These are phyloP conservation scores for Elaphomyces granulatus DNA, from an alignment of 495 filamentous ascomycete genomes.

Conservation along the genomic window DNA sequence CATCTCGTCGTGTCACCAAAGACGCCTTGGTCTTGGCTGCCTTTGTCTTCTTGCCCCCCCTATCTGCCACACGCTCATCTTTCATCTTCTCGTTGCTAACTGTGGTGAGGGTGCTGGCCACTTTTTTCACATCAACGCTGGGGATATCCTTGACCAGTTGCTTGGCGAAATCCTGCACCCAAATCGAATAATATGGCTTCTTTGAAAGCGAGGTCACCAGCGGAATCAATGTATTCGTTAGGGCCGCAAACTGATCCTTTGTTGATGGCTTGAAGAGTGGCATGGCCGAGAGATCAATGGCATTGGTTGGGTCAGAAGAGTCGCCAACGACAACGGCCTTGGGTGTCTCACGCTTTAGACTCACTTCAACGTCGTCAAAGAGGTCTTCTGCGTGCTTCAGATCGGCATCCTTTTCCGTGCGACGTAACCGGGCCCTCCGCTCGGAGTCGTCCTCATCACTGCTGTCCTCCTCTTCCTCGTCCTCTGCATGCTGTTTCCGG, in stretches of 20 bases:
- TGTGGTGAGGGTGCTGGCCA: constrained; percentile 67
- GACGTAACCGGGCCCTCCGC: constrained; percentile 54
- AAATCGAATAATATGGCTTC: constrained; percentile 79
- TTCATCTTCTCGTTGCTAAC: constrained; percentile 97
- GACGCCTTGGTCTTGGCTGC: constrained; percentile 85
- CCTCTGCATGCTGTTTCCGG: constrained; percentile 27
- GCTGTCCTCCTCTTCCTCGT: constrained; percentile 39
- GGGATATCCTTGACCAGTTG: constrained; percentile 75
- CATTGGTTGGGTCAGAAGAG: constrained; percentile 53
- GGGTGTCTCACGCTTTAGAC: constrained; percentile 37
- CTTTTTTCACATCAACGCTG: constrained; percentile 89
- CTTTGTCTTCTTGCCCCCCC: constrained; percentile 93
- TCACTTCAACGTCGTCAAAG: constrained; percentile 64
- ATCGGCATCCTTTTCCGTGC: constrained; percentile 75
- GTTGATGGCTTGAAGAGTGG: constrained; percentile 79
- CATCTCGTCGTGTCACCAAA: constrained; percentile 55
- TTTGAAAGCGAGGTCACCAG: constrained; percentile 58
- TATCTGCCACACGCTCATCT: constrained; percentile 91
- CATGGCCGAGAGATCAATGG: constrained; percentile 64
- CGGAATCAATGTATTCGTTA: constrained; percentile 62
- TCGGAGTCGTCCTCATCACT: constrained; percentile 54
- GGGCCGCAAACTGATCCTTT: constrained; percentile 64
- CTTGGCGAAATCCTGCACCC: constrained; percentile 83
- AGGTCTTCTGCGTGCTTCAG: constrained; percentile 85
- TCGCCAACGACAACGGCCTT: constrained; percentile 53